Evolutionary conservation across 345 rosid species (phyloP), one percentile per base, ranked within the genome.

Genomic region (Rhodomyrtus tomentosa): DNA sequence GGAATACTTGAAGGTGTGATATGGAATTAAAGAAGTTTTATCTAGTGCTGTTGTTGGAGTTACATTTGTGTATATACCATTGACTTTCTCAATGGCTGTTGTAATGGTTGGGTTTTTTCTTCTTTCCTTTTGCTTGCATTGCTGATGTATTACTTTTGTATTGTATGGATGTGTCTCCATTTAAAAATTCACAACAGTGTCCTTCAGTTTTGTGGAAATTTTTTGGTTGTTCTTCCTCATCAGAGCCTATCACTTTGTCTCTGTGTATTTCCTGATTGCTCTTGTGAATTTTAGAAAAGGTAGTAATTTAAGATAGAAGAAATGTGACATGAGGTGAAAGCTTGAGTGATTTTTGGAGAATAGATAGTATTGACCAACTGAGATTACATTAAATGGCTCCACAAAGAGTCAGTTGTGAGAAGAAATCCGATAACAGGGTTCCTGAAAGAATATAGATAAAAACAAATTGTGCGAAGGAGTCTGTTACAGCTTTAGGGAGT

Each of bases 401-500:
- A 62, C 74, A 29, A 62, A 10, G 2, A 62, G 42, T 62, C 1
- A 3, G 74, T 40, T 7, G 74, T 62, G 22, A 62, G 40, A 32
- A 62, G 74, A 29, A 62, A 1, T 7, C 1, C 0, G 11, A 22
- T 32, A 5, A 50, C 52, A 14, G 2, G 52, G 52, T 15, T 50
- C 5, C 5, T 50, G 6, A 15, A 50, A 50, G 52, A 50, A 50
- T 15, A 32, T 62, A 3, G 74, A 29, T 62, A 8, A 5, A 29
- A 29, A 45, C 48, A 6, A 59, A 29, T 59, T 0, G 1, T 29
- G 1, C 1, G 1, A 6, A 59, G 21, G 21, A 59, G 73, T 59
- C 0, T 16, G 7, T 0, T 1, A 62, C 0, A 29, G 15, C 22
- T 29, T 10, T 29, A 16, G 74, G 32, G 5, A 7, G 74, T 32